Percentiles rank a stretch among this genome's conserved stretches.
Conservation (phyloP, 768 basidiomycete species). For the Fomitopsis serialis region DNA sequence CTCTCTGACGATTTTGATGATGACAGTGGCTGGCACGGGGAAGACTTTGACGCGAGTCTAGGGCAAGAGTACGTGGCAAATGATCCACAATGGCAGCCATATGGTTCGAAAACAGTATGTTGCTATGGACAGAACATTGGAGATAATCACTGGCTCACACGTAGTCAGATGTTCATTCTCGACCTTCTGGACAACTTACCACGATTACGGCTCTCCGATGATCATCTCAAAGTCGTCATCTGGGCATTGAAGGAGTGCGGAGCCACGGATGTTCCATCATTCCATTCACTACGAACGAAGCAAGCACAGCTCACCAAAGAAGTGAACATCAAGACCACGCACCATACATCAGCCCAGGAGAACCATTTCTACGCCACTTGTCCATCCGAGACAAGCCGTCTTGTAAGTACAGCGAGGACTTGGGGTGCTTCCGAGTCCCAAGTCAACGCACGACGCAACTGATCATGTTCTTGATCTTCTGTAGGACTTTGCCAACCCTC, state of each 20-base stretch:
- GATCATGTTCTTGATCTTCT: no score
- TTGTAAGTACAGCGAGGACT: slow-evolving; percentile 5
- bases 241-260: slow-evolving; percentile 29
- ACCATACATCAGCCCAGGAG: slow-evolving; percentile 19
- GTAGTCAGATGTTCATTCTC: slow-evolving; percentile 30
- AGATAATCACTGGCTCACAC: no score
- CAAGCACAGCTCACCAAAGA: slow-evolving; percentile 17
- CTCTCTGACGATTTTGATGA: background rate
- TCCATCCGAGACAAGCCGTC: background rate
- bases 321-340: slow-evolving; percentile 9
- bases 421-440: no score
- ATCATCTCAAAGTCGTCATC: slow-evolving; percentile 26
- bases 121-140: background rate
- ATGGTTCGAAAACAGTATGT: slow-evolving; percentile 9
- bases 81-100: slow-evolving; percentile 11
- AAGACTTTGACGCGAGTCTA: no score
- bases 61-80: no score
- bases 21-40: no score
- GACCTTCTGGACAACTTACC: slow-evolving; percentile 30
- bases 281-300: slow-evolving; percentile 18
- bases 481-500: no score
- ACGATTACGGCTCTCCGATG: slow-evolving; percentile 26
- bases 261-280: slow-evolving; percentile 26
- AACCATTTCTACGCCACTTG: slow-evolving; percentile 27
- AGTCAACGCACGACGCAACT: no score